Percentiles rank a stretch among this genome's conserved stretches.
Evolutionary conservation across 139 green algal species (phyloP).

Genomic region (Astrephomene gubernaculifera): DNA sequence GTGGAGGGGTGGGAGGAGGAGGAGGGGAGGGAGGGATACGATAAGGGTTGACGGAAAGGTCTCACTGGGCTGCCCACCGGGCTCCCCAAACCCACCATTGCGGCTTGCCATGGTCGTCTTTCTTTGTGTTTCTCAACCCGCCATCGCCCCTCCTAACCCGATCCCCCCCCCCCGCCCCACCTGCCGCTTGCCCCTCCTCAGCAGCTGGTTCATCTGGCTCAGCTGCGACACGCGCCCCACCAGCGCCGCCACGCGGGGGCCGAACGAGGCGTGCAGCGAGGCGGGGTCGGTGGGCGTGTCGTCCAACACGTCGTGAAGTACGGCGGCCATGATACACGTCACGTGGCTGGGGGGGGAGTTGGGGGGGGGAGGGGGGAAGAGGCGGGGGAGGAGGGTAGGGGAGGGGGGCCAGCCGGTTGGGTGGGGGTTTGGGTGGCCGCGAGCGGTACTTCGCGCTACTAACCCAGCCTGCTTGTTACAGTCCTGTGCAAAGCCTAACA

Average conservation of each 20-base stretch:
- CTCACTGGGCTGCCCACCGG: too few relatives aligned
- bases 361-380: background rate
- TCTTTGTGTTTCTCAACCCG: too few relatives aligned
- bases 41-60: too few relatives aligned
- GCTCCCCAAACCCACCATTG: too few relatives aligned
- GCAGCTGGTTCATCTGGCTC: conserved; percentile 89
- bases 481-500: background rate
- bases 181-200: conserved; percentile 75
- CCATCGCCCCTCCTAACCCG: background rate
- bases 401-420: background rate
- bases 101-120: too few relatives aligned
- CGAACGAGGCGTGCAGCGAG: conserved; percentile 80
- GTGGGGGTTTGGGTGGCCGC: too few relatives aligned
- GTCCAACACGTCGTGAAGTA: conserved; percentile 97
- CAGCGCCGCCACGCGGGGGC: conserved; percentile 76
- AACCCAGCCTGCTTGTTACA: background rate
- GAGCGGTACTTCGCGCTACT: too few relatives aligned
- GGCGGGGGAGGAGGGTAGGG: background rate
- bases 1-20: background rate
- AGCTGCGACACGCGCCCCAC: conserved; percentile 88
- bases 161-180: conserved; percentile 6
- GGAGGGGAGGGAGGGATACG: background rate
- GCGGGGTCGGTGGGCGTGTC: conserved; percentile 75
- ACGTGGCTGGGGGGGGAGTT: conserved; percentile 64
- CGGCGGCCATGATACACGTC: conserved; percentile 81